Conservation (phyloP, 768 basidiomycete species). For the Tulasnella sp. region DNA sequence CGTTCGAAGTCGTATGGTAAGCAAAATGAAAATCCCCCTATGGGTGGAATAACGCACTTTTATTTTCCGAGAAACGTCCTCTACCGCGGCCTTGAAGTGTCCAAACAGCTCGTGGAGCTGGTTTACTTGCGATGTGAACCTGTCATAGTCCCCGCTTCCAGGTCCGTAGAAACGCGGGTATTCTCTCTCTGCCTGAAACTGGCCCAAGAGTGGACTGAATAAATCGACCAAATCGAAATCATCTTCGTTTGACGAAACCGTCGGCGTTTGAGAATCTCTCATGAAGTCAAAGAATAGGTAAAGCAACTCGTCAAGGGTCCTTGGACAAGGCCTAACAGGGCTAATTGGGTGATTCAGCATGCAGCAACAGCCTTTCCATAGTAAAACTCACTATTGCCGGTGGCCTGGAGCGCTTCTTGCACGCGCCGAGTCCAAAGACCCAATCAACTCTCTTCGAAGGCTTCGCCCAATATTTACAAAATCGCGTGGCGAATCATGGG, state of each 20-base stretch:
- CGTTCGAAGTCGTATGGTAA: too few relatives aligned
- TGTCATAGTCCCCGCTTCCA: not conserved
- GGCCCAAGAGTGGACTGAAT: not conserved
- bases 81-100: not conserved
- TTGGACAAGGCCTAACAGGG: too few relatives aligned
- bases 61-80: not conserved
- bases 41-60: too few relatives aligned
- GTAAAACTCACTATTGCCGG: not conserved
- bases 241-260: not conserved
- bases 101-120: not conserved
- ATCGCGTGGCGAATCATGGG: not conserved
- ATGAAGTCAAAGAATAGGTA: too few relatives aligned
- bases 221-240: not conserved
- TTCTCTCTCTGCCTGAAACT: not conserved
- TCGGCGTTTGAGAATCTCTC: too few relatives aligned
- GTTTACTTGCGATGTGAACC: not conserved
- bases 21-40: too few relatives aligned
- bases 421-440: not conserved
- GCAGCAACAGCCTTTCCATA: not conserved
- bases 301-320: too few relatives aligned
- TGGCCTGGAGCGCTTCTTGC: not conserved
- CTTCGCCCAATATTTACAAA: not conserved
- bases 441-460: not conserved
- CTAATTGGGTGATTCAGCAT: too few relatives aligned
- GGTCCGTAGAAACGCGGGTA: not conserved